A percentile compares a stretch with the other conserved stretches of the same genome.
These are phyloP conservation scores for Trametes villosa DNA, from an alignment of 768 basidiomycete genomes.

Conservation along the genomic window DNA sequence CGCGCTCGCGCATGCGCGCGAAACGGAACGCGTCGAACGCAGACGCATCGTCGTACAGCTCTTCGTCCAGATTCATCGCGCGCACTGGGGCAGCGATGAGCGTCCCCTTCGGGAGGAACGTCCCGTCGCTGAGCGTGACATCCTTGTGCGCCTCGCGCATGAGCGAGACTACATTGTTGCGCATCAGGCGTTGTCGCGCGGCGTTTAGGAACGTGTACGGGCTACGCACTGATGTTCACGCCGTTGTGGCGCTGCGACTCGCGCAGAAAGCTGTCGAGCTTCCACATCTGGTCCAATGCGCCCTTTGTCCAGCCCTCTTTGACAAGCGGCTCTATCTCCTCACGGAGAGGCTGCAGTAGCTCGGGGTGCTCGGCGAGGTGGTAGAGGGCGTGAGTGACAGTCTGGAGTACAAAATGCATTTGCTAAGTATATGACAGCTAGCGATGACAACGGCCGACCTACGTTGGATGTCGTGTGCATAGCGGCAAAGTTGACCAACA, in stretches of 20 bases:
- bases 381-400: conserved; percentile 31
- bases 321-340: conserved; percentile 35
- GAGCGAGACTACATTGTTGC: conserved; percentile 29
- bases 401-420: conserved; percentile 24
- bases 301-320: conserved; percentile 33
- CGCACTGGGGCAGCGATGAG: conserved; percentile 18
- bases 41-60: conserved; percentile 27
- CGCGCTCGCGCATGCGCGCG: conserved; percentile 17
- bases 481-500: conserved; percentile 39
- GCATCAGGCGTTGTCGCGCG: neutral
- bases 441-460: neutral
- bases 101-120: conserved; percentile 28
- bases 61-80: conserved; percentile 28
- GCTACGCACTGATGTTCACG: conserved; percentile 28
- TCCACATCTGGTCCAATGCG: conserved; percentile 36
- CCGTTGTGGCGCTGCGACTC: conserved; percentile 35
- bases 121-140: conserved; percentile 27
- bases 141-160: conserved; percentile 6
- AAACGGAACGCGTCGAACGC: conserved; percentile 33
- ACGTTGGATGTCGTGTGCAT: conserved; percentile 39
- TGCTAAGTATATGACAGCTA: neutral
- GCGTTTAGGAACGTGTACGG: neutral
- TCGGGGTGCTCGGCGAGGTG: conserved; percentile 35
- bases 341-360: conserved; percentile 33
- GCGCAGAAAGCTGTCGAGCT: conserved; percentile 41